Evolutionary conservation across 768 basidiomycete genomes (phyloP).

Genomic region (Trametes cinnabarina): DNA sequence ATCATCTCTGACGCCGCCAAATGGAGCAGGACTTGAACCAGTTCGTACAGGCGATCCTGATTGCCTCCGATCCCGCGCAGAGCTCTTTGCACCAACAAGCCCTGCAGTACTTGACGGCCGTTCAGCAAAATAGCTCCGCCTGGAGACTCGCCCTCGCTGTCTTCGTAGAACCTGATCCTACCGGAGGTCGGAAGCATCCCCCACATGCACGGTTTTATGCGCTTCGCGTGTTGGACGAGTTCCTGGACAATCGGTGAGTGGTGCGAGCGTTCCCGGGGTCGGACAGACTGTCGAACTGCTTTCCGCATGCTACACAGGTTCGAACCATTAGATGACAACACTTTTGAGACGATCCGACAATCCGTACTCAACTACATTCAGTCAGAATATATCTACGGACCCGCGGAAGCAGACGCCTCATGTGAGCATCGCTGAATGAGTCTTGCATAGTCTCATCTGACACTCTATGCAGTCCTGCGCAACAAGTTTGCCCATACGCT

Average conservation of each 20-base stretch:
- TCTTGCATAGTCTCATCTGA: not conserved
- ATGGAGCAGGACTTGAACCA: constrained; percentile 80
- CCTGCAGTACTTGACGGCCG: constrained; percentile 72
- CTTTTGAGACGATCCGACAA: constrained; percentile 71
- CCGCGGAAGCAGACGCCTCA: constrained; percentile 75
- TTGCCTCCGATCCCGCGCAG: constrained; percentile 81
- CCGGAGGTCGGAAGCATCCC: constrained; percentile 66
- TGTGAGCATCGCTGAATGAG: constrained; percentile 52
- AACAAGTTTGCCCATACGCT: constrained; percentile 95
- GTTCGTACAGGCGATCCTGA: constrained; percentile 79
- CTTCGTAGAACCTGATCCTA: constrained; percentile 60
- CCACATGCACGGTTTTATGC: constrained; percentile 78
- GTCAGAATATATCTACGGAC: constrained; percentile 83
- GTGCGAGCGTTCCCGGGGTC: not conserved
- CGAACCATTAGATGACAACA: constrained; percentile 65
- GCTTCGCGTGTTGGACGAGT: constrained; percentile 76
- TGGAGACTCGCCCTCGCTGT: constrained; percentile 82
- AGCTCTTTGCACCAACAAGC: constrained; percentile 79
- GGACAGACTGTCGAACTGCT: too few relatives aligned
- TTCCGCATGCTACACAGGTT: constrained; percentile 39
- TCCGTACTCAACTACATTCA: constrained; percentile 80
- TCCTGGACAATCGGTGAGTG: constrained; percentile 77
- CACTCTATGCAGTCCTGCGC: constrained; percentile 61
- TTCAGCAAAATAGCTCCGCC: constrained; percentile 73
- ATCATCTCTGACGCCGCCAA: constrained; percentile 5